Conservation (phyloP, 2,329 filamentous ascomycete species). For the Podosphaera fusca region DNA sequence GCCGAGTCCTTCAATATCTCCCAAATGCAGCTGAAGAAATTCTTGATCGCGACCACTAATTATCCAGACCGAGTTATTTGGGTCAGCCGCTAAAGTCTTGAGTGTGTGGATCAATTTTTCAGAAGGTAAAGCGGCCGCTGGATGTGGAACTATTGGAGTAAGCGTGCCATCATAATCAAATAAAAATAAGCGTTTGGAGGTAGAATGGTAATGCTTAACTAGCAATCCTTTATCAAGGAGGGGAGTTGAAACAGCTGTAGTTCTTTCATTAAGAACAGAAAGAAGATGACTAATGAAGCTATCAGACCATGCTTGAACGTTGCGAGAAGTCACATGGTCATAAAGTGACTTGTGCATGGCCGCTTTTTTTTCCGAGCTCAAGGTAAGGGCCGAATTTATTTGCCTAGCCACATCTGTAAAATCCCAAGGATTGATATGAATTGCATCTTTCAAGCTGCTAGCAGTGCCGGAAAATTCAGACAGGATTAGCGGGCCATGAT, state of each 20-base stretch:
- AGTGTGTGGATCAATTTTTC: conserved; percentile 61
- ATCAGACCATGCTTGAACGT: conserved; percentile 66
- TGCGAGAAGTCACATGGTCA: conserved; percentile 63
- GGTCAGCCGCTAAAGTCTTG: conserved; percentile 55
- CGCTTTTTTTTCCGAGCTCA: conserved; percentile 41
- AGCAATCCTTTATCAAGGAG: conserved; percentile 54
- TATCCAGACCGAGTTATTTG: conserved; percentile 84
- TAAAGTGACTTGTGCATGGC: conserved; percentile 56
- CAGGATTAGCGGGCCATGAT: conserved; percentile 69
- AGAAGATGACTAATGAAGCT: conserved; percentile 59
- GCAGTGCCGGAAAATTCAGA: conserved; percentile 94
- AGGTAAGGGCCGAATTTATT: conserved; percentile 60
- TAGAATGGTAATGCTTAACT: conserved; percentile 48
- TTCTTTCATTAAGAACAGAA: conserved; percentile 55
- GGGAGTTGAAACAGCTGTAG: conserved; percentile 55
- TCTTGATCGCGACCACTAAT: conserved; percentile 86
- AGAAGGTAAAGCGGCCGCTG: conserved; percentile 69
- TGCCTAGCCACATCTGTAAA: conserved; percentile 60
- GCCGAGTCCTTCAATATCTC: conserved; percentile 74
- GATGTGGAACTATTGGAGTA: conserved; percentile 84
- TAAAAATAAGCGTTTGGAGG: conserved; percentile 75
- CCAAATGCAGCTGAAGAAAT: conserved; percentile 76
- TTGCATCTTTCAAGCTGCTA: conserved; percentile 60
- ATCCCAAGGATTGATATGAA: conserved; percentile 96
- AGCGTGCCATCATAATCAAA: conserved; percentile 97